Percentiles rank a stretch among this genome's conserved stretches.
Evolutionary conservation across 2,329 filamentous ascomycete genomes (phyloP).

Genomic region (Penicillium brasilianum): DNA sequence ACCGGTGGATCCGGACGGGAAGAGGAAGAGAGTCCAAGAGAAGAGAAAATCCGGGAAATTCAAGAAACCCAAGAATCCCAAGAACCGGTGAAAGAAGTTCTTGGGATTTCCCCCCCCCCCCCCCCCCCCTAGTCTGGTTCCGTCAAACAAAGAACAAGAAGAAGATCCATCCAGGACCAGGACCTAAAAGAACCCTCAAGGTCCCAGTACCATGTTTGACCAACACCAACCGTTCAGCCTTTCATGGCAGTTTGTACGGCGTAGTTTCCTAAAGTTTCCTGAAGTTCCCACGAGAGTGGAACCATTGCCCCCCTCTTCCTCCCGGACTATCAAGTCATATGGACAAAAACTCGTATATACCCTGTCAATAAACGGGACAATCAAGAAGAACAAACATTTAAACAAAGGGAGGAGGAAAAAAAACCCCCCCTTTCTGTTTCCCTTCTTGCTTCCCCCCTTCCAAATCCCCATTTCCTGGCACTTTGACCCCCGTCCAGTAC

Average conservation of each 20-base stretch:
- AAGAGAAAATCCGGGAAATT: not conserved
- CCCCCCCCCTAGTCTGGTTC: not conserved
- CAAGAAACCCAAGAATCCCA: not conserved
- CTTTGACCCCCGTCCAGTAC: too few relatives aligned
- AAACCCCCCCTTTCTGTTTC: not conserved
- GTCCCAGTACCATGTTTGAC: not conserved
- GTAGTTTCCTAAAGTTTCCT: too few relatives aligned
- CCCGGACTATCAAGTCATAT: not conserved
- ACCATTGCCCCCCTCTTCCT: not conserved
- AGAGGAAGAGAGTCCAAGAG: not conserved
- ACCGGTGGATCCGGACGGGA: constrained; percentile 1
- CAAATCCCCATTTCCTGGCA: not conserved
- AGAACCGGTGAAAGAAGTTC: not conserved
- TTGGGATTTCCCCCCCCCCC: not conserved
- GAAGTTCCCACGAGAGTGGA: not conserved
- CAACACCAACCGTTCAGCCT: not conserved
- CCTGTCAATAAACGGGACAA: not conserved
- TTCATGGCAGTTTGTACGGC: not conserved
- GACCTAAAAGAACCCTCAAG: not conserved
- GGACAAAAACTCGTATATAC: not conserved
- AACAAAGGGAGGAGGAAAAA: not conserved
- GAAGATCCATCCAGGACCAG: too few relatives aligned
- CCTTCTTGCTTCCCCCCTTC: too few relatives aligned
- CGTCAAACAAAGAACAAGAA: not conserved
- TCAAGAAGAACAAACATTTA: too few relatives aligned